These are phyloP conservation scores for Aspergillus oerlinghausenensis DNA, from an alignment of 2,329 filamentous ascomycete genomes.

Conservation along the genomic window DNA sequence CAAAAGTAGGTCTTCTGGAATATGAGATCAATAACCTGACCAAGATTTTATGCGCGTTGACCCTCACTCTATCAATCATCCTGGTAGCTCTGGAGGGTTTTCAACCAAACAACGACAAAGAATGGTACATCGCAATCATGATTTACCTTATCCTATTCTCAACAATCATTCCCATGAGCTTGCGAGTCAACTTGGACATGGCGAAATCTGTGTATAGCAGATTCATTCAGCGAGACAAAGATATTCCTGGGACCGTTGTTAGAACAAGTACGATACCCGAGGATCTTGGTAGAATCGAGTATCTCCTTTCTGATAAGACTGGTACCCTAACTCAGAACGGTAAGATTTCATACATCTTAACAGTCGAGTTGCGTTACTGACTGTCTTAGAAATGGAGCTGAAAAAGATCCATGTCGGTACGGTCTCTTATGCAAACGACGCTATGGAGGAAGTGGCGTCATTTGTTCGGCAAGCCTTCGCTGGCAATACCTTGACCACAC, in stretches of 20 bases:
- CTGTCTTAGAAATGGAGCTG: slow-evolving; percentile 79
- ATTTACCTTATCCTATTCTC: slow-evolving; percentile 97
- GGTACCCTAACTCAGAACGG: slow-evolving; percentile 94
- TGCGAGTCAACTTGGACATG: slow-evolving; percentile 94
- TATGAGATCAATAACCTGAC: slow-evolving; percentile 96
- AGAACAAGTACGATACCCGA: slow-evolving; percentile 97
- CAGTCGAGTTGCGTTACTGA: slow-evolving; percentile 13
- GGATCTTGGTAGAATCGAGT: slow-evolving; percentile 91
- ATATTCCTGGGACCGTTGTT: slow-evolving; percentile 87
- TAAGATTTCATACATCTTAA: slow-evolving; percentile 23
- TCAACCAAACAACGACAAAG: slow-evolving; percentile 47
- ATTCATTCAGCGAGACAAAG: slow-evolving; percentile 88
- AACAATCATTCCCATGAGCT: slow-evolving; percentile 96
- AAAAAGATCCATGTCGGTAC: slow-evolving; percentile 98
- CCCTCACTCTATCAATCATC: slow-evolving; percentile 77
- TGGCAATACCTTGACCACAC: slow-evolving; percentile 59
- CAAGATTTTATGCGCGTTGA: slow-evolving; percentile 90
- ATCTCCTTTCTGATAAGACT: slow-evolving; percentile 93
- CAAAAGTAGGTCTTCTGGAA: slow-evolving; percentile 89
- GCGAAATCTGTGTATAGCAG: slow-evolving; percentile 94
- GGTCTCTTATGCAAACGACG: slow-evolving; percentile 95
- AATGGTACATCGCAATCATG: slow-evolving; percentile 96
- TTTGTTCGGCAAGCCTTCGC: slow-evolving; percentile 84
- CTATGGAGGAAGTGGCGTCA: slow-evolving; percentile 91
- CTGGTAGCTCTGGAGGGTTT: slow-evolving; percentile 86